Evolutionary conservation across 345 rosid genomes (phyloP), one percentile per base, ranked within the genome.

Genomic region (Eucalyptus curtisii): DNA sequence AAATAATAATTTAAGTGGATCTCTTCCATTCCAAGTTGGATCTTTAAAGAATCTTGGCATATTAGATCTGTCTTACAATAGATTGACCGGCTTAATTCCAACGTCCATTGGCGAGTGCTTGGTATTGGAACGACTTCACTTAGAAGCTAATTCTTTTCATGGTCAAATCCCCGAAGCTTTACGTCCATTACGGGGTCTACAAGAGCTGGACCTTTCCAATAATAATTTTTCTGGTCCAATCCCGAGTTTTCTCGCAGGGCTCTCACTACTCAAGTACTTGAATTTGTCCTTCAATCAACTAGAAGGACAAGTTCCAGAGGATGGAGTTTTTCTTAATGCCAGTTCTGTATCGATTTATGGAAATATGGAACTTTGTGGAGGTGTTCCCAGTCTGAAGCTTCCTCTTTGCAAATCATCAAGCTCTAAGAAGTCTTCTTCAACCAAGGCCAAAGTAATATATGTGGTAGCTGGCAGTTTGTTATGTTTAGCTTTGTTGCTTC

Each of bases 91-190:
- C 71, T 30, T 30, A 13, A 30, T 61, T 30, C 71, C 33, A 0
- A 2, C 10, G 1, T 61, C 71, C 71, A 61, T 13, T 0, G 1
- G 37, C 0, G 1, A 4, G 17, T 61, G 71, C 71, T 6, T 30
- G 71, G 4, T 8, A 30, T 61, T 61, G 71, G 71, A 61, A 7
- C 2, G 1, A 16, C 33, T 61, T 30, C 3, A 61, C 33, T 61
- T 61, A 30, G 37, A 61, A 61, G 71, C 17, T 30, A 61, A 61
- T 61, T 30, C 33, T 13, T 61, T 61, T 61, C 71, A 30, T 30
- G 71, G 71, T 61, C 71, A 66, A 66, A 66, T 66, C 42, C 79
- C 42, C 2, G 11, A 66, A 7, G 42, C 79, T 66, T n/a, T 66
- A n/a, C 10, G 2, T n/a, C 79, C 22, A 66, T 66, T 66, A 66